Base-by-base conservation (phyloP, 1,139 yeast species). In the Yamadazyma atmosphaerica region DNA sequence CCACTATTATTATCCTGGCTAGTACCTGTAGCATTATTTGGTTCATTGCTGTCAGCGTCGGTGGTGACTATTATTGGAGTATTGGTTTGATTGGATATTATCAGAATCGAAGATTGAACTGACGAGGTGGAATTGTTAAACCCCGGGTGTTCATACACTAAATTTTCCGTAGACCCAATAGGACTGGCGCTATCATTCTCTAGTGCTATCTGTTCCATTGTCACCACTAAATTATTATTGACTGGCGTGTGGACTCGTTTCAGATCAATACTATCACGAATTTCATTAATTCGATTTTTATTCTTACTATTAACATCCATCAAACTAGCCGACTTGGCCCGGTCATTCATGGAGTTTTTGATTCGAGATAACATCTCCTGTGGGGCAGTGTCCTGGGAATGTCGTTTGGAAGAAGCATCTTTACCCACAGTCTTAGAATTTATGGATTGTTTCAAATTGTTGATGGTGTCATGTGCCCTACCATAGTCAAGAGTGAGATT, bases 181-280 rank as follows among this genome's bases (percentile, higher is more conserved):
- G n/a, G n/a, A n/a, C n/a, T n/a, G n/a, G n/a, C n/a, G n/a, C n/a
- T n/a, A n/a, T n/a, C n/a, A n/a, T n/a, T n/a, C n/a, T n/a, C n/a
- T 8, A 39, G 13, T 21, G 23, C 18, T 3, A 17, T 17, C 5
- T 32, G 36, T 31, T 41, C 44, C 16, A 40, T 22, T 9, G 34
- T 32, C 11, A 32, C 26, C 3, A 11, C 36, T 16, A 37, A 31
- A 34, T 34, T 32, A 32, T 28, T 31, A 24, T 26, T 26, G 7
- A 40, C 30, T 4, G 44, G 33, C 1, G 59, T 52, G 0, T 41
- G 42, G 4, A 55, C 43, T 22, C 58, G 39, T 38, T 58, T 57
- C 57, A 48, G 52, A 33, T 61, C 63, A 14, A 63, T 57, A 28
- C 65, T 53, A 22, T 58, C 62, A 39, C 67, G 46, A 27, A 63